Evolutionary conservation across 192 early-diverging fungal genomes (phyloP), one percentile per base, ranked within the genome.

Genomic region (Coemansia asiatica): DNA sequence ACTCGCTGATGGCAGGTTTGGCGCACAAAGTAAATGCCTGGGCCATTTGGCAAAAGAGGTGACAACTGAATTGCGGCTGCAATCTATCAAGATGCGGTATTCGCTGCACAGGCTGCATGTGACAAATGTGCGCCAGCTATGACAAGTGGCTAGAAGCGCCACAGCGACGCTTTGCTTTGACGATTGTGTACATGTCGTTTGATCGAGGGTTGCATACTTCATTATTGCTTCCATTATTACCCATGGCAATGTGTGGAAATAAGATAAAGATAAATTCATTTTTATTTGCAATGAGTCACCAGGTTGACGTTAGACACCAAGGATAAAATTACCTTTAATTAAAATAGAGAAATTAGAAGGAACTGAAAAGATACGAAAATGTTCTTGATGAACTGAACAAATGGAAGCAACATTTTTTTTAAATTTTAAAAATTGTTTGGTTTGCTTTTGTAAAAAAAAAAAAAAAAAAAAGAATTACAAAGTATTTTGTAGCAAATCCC

Each of bases 51-150:
- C 27, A 56, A 56, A 27, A 26, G 28, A 22, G 16, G 26, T 29
- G 54, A 21, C 15, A 8, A 29, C 54, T n/a, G 54, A 2, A 13
- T 12, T 13, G 28, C 16, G 16, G 12, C 16, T 29, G 16, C 28
- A 9, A 1, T 56, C 54, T 16, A 56, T 10, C 3, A 19, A 29
- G 29, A 56, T 56, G 28, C 18, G 16, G 28, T 29, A 29, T n/a
- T 56, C 54, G 27, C 54, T 56, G 54, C 54, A 56, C 28, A 56
- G 28, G 16, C 28, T 26, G n/a, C 54, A 29, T 10, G 22, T 56
- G 2, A 56, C 27, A 29, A 56, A 29, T 18, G 54, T n/a, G 27
- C 54, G 54, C 54, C 54, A 56, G 4, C 13, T 28, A 27, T 56
- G 54, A 15, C 54, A 56, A 0, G 54, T 21, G 27, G 4, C 27